Conservation (phyloP, 108 stramenopile genomes). For the Nannochloropsis oceanica region DNA sequence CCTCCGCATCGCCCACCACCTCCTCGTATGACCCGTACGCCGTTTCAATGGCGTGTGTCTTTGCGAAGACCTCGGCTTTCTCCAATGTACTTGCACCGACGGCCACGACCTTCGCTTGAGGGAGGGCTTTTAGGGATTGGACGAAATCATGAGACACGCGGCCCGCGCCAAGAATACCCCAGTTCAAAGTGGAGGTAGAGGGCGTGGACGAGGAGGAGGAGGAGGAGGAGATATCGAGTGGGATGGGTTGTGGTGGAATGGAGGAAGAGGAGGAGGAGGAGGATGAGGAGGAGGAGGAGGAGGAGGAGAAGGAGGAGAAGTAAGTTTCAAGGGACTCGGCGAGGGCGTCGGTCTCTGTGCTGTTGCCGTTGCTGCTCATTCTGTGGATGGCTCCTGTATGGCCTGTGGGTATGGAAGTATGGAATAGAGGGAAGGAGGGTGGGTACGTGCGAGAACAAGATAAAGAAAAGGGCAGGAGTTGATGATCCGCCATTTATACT, state of each 20-base stretch:
- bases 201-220: background rate
- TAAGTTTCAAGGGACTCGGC: background rate
- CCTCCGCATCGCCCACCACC: conserved; percentile 32
- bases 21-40: conserved; percentile 36
- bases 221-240: background rate
- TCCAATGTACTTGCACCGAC: background rate
- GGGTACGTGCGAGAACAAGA: background rate
- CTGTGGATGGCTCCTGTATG: too few relatives aligned
- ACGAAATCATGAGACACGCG: conserved; percentile 42
- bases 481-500: too few relatives aligned
- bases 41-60: conserved; percentile 20
- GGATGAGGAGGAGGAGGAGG: background rate
- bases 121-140: background rate
- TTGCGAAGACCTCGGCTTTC: background rate
- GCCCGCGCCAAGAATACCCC: conserved; percentile 42
- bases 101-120: background rate
- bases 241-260: background rate
- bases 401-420: background rate
- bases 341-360: background rate
- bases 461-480: background rate
- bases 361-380: background rate
- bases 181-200: conserved; percentile 15
- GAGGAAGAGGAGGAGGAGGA: background rate
- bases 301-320: background rate
- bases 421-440: background rate